Evolutionary conservation across 768 basidiomycete genomes (phyloP).

Genomic region (Collybia sp.): DNA sequence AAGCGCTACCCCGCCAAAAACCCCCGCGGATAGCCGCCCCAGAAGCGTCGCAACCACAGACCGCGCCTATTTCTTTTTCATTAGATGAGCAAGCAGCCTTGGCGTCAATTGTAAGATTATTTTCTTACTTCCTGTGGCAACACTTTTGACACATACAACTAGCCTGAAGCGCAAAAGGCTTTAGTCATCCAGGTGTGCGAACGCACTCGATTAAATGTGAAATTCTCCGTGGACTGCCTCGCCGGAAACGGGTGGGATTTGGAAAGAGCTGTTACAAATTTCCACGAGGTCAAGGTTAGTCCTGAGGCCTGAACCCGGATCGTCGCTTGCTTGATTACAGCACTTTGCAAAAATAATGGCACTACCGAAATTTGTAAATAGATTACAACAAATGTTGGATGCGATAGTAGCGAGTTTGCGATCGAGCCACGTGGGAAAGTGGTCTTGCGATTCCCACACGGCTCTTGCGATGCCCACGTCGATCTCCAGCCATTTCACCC

Average conservation of each 20-base stretch:
- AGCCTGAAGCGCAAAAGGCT: slow-evolving; percentile 70
- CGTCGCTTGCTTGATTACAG: neutral
- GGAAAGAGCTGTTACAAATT: slow-evolving; percentile 76
- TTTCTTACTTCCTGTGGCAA: slow-evolving; percentile 4
- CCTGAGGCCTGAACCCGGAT: slow-evolving; percentile 1
- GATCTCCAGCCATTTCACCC: no score
- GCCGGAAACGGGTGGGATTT: slow-evolving; percentile 83
- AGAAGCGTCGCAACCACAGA: slow-evolving; percentile 16
- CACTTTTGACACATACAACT: slow-evolving; percentile 3
- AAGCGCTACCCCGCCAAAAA: slow-evolving; percentile 34
- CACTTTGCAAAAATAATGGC: no score
- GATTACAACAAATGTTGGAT: no score
- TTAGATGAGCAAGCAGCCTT: slow-evolving; percentile 48
- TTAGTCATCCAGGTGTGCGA: slow-evolving; percentile 67
- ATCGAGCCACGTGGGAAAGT: no score
- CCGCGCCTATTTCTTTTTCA: slow-evolving; percentile 25
- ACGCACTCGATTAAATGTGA: slow-evolving; percentile 73
- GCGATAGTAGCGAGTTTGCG: no score
- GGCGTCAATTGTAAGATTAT: slow-evolving; percentile 50
- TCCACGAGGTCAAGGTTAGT: slow-evolving; percentile 82
- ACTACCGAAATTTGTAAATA: no score
- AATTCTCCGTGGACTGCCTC: slow-evolving; percentile 82
- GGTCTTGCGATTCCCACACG: no score
- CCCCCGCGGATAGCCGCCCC: slow-evolving; percentile 21
- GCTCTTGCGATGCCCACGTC: no score